Evolutionary conservation across 805 yeast genomes (phyloP).

Genomic region (Starmerella sp.): DNA sequence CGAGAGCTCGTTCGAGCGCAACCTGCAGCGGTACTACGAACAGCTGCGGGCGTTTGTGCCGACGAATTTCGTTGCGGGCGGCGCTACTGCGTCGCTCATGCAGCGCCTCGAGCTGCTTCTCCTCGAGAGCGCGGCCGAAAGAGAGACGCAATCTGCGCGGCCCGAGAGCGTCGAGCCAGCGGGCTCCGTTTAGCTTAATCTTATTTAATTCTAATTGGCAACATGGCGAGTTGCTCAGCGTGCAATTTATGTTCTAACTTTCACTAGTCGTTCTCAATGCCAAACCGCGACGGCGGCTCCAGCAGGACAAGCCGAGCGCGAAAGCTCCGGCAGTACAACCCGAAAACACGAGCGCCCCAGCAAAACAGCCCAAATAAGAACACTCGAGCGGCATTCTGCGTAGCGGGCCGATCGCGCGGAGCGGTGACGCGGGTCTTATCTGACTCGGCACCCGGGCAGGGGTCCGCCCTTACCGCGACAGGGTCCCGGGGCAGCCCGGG

Average conservation of each 20-base stretch:
- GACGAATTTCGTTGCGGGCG: slow-evolving; percentile 7
- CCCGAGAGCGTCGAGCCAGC: background rate
- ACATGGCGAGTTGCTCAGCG: no score
- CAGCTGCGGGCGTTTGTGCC: slow-evolving; percentile 3
- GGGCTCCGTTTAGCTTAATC: no score
- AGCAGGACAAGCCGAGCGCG: no score
- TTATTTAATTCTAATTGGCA: no score
- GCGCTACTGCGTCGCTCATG: slow-evolving; percentile 1
- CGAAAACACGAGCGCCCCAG: no score
- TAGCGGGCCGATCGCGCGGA: no score
- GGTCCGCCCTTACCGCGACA: slow-evolving; percentile 7
- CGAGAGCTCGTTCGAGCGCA: slow-evolving; percentile 32
- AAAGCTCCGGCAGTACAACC: no score
- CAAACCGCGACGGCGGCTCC: no score
- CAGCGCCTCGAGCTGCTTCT: slow-evolving; percentile 8
- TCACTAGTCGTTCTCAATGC: no score
- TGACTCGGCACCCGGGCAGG: slow-evolving; percentile 3
- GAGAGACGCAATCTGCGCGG: background rate
- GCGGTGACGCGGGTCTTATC: background rate
- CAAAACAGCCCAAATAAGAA: no score
- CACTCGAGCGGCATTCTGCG: no score
- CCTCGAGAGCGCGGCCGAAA: background rate
- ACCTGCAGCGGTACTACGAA: slow-evolving; percentile 9
- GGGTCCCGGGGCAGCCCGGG: slow-evolving; percentile 1
- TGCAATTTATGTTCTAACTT: no score